A percentile compares a stretch with the other conserved stretches of the same genome.
These are phyloP conservation scores for Rheum nobile DNA, from an alignment of 148 eudicot genomes.

Conservation along the genomic window DNA sequence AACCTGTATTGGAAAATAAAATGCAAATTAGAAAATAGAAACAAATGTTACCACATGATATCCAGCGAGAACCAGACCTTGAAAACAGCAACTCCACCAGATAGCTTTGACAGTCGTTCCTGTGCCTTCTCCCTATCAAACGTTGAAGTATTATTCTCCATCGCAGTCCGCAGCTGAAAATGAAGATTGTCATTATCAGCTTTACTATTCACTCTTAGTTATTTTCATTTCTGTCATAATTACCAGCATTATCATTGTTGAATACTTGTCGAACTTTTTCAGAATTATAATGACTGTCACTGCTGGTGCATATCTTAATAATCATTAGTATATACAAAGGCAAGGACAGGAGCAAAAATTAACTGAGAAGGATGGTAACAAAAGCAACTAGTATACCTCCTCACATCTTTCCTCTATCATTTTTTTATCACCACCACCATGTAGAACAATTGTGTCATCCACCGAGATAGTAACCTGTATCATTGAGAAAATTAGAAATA, in stretches of 20 bases:
- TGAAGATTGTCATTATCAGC: constrained; percentile 10
- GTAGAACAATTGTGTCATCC: constrained; percentile 80
- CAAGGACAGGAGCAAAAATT: not conserved
- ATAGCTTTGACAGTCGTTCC: constrained; percentile 56
- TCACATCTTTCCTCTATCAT: constrained; percentile 88
- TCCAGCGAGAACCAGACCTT: constrained; percentile 32
- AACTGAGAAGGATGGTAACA: not conserved
- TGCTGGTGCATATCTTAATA: not conserved
- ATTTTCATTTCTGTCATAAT: not conserved
- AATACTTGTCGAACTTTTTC: not conserved
- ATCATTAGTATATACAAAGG: not conserved
- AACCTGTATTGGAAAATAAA: constrained; percentile 37
- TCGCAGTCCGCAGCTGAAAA: constrained; percentile 55
- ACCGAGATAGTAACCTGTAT: constrained; percentile 67
- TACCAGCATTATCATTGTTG: not conserved
- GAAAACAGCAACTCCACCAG: constrained; percentile 96
- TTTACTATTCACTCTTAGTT: not conserved
- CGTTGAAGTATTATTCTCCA: constrained; percentile 62
- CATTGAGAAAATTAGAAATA: constrained; percentile 12
- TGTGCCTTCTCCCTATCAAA: constrained; percentile 95
- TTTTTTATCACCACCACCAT: constrained; percentile 84
- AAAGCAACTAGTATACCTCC: constrained; percentile 42
- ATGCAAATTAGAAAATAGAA: not conserved
- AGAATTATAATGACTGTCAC: not conserved
- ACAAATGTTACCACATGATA: not conserved